A percentile compares a stretch with the other conserved stretches of the same genome.
Evolutionary conservation across 2,329 filamentous ascomycete genomes (phyloP).

Genomic region (Colletotrichum sp.): DNA sequence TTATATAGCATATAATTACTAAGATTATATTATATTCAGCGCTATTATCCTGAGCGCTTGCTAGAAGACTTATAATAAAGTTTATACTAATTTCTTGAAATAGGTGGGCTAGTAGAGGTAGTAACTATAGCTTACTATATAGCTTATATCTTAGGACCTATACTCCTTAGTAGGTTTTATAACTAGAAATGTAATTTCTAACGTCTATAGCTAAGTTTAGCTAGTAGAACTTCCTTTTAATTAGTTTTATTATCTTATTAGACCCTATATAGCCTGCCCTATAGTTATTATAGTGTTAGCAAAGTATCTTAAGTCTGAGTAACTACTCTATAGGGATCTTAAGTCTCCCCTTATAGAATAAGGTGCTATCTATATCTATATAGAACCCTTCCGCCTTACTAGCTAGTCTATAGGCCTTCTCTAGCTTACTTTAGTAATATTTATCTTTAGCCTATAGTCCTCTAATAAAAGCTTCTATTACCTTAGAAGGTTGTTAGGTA

Average conservation of each 20-base stretch:
- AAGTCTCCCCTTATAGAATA: not conserved
- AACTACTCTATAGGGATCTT: no score
- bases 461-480: no score
- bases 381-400: not conserved
- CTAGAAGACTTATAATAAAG: not conserved
- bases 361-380: not conserved
- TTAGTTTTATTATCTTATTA: not conserved
- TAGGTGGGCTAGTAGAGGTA: accelerated
- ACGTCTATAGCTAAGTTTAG: not conserved
- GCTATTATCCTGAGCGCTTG: not conserved
- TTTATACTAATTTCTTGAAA: not conserved
- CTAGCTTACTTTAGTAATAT: not conserved
- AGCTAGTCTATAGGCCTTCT: not conserved
- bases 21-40: not conserved
- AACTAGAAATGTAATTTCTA: not conserved
- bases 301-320: not conserved
- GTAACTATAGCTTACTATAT: not conserved
- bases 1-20: not conserved
- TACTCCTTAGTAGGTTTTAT: not conserved
- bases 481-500: not conserved
- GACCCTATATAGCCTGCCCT: not conserved
- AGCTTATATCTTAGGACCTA: not conserved
- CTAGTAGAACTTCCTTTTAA: not conserved
- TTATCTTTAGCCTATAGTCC: not conserved
- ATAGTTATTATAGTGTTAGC: not conserved